Evolutionary conservation across 2,329 filamentous ascomycete species (phyloP), one percentile per base, ranked within the genome.

Genomic region (Chrysosporium queenslandicum): DNA sequence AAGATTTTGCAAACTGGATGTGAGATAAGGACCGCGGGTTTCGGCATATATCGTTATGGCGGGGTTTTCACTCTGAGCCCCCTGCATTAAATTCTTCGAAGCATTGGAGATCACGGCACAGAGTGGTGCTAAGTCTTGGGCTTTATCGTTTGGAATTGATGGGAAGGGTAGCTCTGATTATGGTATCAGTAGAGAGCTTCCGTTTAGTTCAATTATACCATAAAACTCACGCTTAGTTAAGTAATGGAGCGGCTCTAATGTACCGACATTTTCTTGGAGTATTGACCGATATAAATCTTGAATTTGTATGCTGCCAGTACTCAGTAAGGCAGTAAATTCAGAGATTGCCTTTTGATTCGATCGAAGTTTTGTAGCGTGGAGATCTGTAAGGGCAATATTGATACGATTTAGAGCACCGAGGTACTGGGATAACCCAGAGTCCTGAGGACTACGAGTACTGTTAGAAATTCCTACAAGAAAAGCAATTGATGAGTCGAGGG

Each of bases 341-440:
- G 81, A 74, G 53, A 92, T 86, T 2, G 89, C 89, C 66, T 90
- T 84, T 66, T 97, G 90, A 55, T 96, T 97, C 8, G 90, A 86
- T 53, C 87, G 83, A 48, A 98, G 73, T 60, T 96, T 96, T n/a
- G 91, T 91, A 2, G 86, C 78, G 65, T 86, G 86, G 72, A 98
- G 84, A 56, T 94, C 87, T 55, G 76, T 71, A 52, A 96, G 76
- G n/a, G 90, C 86, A 66, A 86, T 86, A 62, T 85, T 89, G 29
- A 95, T 80, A 39, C 92, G 85, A 70, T 94, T 92, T 60, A 97
- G 81, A 4, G 91, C 95, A 42, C 82, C 83, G 46, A 98, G 80
- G 68, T 95, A 98, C 60, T 87, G 86, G 34, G 82, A 78, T 53
- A 98, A 73, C 37, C 90, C 90, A 29, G 83, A 82, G 68, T 85